Conservation (phyloP, 805 yeast genomes). For the Starmerella bombi region DNA sequence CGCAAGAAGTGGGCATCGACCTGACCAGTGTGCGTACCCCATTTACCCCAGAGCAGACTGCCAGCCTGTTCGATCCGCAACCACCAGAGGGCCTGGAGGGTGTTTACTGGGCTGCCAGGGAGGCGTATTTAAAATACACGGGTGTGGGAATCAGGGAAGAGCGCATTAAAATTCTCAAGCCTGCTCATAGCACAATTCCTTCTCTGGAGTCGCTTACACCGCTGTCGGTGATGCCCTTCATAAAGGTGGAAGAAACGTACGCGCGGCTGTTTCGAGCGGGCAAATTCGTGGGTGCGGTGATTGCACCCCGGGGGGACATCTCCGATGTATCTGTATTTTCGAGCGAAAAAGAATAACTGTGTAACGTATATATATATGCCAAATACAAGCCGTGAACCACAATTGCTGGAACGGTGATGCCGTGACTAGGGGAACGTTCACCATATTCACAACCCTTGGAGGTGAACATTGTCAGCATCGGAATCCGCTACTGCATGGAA, state of each 20-base stretch:
- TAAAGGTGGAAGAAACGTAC: slow-evolving; percentile 10
- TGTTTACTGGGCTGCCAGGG: slow-evolving; percentile 21
- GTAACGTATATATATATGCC: too few species aligned
- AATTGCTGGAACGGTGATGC: too few species aligned
- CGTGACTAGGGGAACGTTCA: too few species aligned
- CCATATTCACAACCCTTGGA: too few species aligned
- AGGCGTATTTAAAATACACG: slow-evolving; percentile 20
- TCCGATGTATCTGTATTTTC: slow-evolving; percentile 8
- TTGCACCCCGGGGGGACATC: slow-evolving; percentile 10
- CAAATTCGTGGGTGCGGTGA: slow-evolving; percentile 12
- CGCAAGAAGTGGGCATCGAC: slow-evolving; percentile 19
- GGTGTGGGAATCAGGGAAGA: slow-evolving; percentile 15
- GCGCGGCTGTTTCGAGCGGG: slow-evolving; percentile 13
- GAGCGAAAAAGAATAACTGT: slow-evolving; percentile 2
- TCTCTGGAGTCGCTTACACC: slow-evolving; percentile 3
- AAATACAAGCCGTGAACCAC: too few species aligned
- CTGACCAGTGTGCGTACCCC: slow-evolving; percentile 10
- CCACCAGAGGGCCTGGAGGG: slow-evolving; percentile 9
- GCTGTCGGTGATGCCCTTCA: slow-evolving; percentile 13
- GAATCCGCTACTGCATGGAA: slow-evolving; percentile 18
- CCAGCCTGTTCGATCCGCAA: slow-evolving; percentile 4
- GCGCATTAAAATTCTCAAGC: slow-evolving; percentile 8
- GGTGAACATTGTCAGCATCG: too few species aligned
- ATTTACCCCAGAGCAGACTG: slow-evolving; percentile 10
- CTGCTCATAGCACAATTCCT: slow-evolving; percentile 13